Evolutionary conservation across 768 basidiomycete genomes (phyloP), one percentile per base, ranked within the genome.

Genomic region (Roridomyces roridus): DNA sequence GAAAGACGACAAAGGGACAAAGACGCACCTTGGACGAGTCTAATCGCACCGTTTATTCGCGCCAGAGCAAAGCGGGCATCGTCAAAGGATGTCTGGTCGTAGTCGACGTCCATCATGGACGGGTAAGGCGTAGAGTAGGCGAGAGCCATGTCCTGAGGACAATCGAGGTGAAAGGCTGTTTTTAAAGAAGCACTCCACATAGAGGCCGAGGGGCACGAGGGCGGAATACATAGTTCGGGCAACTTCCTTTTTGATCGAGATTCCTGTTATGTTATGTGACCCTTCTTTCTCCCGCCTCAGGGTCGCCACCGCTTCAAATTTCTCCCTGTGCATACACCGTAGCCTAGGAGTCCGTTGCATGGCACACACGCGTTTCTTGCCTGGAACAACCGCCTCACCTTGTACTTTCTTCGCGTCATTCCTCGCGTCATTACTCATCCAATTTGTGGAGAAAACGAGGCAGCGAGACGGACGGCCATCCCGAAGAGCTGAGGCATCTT

Each of bases 21-120:
- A 17, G 24, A 73, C 92, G 80, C 57, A 83, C 85, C 74, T 84
- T 85, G 92, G 82, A 94, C 69, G 64, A 85, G 72, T 69, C 74
- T 68, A 77, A 79, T 70, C 78, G 82, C 69, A 76, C 86, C 69
- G 71, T 79, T 67, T 72, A 85, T 58, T 78, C 86, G 68, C 74
- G 85, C 71, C 76, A 81, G 77, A 73, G 83, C 79, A 84, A 83
- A 88, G 47, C 72, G 74, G 20, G 72, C 73, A 17, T 65, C 68
- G 18, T 62, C 70, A 2, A 57, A 43, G n/a, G 57, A 36, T 5
- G 51, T 45, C 25, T 47, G 26, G 3, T 17, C 48, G n/a, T 51
- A 57, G 24, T 39, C 17, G 15, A 57, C 23, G 11, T 28, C 23
- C 24, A 17, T 20, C 25, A 28, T 21, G 1, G 20, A 40, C 18